phyloP scores from a whole-genome alignment of 1,284 basidiomycete species.

The Pseudozyma sp. region DNA sequence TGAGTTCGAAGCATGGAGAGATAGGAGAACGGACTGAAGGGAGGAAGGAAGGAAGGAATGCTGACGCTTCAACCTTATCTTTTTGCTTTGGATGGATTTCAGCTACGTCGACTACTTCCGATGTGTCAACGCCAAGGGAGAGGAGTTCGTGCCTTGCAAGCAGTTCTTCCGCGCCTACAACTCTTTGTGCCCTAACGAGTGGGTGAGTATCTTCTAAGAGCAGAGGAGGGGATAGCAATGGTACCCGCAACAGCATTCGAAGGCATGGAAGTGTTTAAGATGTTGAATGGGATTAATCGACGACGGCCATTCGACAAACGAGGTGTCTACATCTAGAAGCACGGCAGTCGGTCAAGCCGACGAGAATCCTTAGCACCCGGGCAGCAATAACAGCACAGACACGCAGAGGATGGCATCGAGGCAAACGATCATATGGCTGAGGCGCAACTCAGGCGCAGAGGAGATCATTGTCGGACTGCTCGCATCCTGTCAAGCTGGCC shows the following conservation, averaged over 20 bases:
- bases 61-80: no score
- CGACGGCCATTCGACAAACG: neutral
- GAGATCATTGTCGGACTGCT: no score
- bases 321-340: neutral
- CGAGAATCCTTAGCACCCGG: neutral
- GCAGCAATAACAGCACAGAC: neutral
- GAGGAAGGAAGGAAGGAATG: no score
- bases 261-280: no score
- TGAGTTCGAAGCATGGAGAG: constrained; percentile 25
- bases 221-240: neutral
- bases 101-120: constrained; percentile 84
- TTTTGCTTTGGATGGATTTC: neutral
- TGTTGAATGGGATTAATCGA: no score
- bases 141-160: constrained; percentile 97
- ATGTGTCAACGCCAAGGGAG: constrained; percentile 95
- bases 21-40: no score
- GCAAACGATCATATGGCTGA: no score
- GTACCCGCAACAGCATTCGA: neutral
- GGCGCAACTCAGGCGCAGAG: no score
- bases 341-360: neutral
- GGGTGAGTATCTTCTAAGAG: constrained; percentile 55
- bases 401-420: no score
- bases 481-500: no score
- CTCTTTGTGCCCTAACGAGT: constrained; percentile 88
- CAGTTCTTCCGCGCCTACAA: constrained; percentile 97